Evolutionary conservation across 176 grass and related monocot species (phyloP).

Genomic region (Neostapfia colusana): DNA sequence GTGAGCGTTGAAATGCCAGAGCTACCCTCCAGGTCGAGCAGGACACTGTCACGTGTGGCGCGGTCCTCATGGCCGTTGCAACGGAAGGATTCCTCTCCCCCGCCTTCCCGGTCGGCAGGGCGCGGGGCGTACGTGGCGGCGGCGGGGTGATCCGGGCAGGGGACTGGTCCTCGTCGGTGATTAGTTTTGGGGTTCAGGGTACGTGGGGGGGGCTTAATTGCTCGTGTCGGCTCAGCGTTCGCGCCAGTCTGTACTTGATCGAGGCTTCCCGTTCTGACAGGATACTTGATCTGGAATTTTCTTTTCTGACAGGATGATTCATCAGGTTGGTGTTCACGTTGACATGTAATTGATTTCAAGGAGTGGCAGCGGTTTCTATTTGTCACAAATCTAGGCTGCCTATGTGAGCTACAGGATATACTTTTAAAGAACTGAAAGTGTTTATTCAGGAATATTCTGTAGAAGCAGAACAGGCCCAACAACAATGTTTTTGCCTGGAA

Average conservation of each 20-base stretch:
- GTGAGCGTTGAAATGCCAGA: not conserved
- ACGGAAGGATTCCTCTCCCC: not conserved
- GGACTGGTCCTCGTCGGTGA: not conserved
- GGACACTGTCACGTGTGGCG: not conserved
- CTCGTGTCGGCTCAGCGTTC: constrained; percentile 25
- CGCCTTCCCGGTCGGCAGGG: not conserved
- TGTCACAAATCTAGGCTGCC: not conserved
- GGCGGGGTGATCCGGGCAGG: not conserved
- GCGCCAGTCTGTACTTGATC: not conserved
- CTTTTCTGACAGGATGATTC: constrained; percentile 8
- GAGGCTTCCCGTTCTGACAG: not conserved
- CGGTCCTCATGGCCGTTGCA: not conserved
- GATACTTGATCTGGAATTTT: constrained; percentile 5
- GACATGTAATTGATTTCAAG: constrained; percentile 1
- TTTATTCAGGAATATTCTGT: too few species aligned
- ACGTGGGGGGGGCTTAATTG: constrained; percentile 14
- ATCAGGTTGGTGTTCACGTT: constrained; percentile 23
- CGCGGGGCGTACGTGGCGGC: constrained; percentile 22
- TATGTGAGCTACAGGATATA: not conserved
- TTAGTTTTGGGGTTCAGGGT: constrained; percentile 11
- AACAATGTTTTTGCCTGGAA: too few species aligned
- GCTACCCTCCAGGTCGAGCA: not conserved
- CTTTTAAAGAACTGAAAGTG: too few species aligned
- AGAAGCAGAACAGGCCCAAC: too few species aligned
- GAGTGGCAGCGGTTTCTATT: not conserved